A percentile compares a stretch with the other conserved stretches of the same genome.
These are phyloP conservation scores for Puccinia brachypodii DNA, from an alignment of 1,284 basidiomycete genomes.

Conservation along the genomic window DNA sequence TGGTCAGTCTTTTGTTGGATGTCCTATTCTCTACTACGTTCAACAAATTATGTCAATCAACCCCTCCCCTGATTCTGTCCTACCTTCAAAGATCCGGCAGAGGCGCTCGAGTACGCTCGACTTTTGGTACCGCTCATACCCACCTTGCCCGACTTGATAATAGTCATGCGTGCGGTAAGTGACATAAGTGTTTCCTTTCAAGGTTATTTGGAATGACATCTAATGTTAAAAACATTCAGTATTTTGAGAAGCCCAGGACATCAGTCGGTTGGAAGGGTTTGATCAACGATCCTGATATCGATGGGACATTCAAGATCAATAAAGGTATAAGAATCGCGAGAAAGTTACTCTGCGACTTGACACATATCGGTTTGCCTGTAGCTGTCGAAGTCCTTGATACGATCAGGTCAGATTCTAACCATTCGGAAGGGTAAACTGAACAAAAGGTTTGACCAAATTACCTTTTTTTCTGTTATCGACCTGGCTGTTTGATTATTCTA, in stretches of 20 bases:
- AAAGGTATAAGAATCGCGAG: conserved; percentile 89
- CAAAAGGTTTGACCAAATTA: conserved; percentile 59
- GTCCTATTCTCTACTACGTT: background rate
- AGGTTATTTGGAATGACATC: background rate
- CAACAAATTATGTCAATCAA: background rate
- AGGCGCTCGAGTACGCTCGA: conserved; percentile 28
- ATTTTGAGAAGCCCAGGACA: conserved; percentile 73
- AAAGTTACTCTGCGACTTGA: conserved; percentile 79
- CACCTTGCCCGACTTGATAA: conserved; percentile 73
- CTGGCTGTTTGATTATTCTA: conserved; percentile 52
- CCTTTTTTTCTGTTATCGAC: conserved; percentile 62
- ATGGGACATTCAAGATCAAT: conserved; percentile 84
- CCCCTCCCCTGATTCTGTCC: background rate
- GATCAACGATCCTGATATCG: conserved; percentile 90
- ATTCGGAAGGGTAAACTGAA: background rate
- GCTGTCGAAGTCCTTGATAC: conserved; percentile 61
- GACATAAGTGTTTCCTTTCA: too few relatives aligned
- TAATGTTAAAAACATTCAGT: conserved; percentile 56
- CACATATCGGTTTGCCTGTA: conserved; percentile 64
- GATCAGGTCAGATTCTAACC: conserved; percentile 53
- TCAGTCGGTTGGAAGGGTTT: conserved; percentile 99
- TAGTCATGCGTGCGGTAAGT: conserved; percentile 78
- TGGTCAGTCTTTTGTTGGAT: conserved; percentile 54
- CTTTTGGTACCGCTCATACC: conserved; percentile 60
- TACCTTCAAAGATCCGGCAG: background rate